These are phyloP conservation scores for Mycena indigotica DNA, from an alignment of 768 basidiomycete genomes.

Conservation along the genomic window DNA sequence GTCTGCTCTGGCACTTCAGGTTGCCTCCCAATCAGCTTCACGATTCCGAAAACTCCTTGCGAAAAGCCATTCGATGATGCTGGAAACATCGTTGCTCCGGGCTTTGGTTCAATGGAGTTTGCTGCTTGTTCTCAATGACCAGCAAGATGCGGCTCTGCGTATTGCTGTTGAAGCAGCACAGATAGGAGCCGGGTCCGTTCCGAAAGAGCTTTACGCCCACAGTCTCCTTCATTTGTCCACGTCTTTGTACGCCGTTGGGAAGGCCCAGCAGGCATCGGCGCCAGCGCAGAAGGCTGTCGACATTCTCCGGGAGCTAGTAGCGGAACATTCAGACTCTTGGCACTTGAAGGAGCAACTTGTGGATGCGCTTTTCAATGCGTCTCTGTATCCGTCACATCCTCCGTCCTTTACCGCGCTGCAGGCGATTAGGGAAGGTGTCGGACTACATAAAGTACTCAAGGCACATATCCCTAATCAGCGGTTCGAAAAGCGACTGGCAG, in stretches of 20 bases:
- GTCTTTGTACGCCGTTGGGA: conserved; percentile 11
- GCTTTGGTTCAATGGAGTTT: conserved; percentile 12
- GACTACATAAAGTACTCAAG: background rate
- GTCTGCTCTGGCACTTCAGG: background rate
- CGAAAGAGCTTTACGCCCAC: conserved; percentile 8
- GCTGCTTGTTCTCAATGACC: conserved; percentile 2
- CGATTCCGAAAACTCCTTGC: conserved; percentile 8
- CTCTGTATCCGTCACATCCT: conserved; percentile 1
- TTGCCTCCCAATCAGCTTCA: conserved; percentile 7
- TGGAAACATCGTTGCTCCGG: background rate
- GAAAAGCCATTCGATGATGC: background rate
- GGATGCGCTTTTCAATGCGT: conserved; percentile 19
- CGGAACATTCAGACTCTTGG: conserved; percentile 12
- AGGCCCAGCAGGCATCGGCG: background rate
- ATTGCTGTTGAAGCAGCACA: conserved; percentile 12
- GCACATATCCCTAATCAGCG: background rate
- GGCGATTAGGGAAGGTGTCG: conserved; percentile 11
- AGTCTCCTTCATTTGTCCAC: conserved; percentile 14
- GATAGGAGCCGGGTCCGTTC: background rate
- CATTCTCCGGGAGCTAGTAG: conserved; percentile 4
- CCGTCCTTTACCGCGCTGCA: conserved; percentile 2
- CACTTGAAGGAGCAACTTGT: conserved; percentile 18
- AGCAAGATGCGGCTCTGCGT: conserved; percentile 7
- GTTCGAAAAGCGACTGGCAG: conserved; percentile 5
- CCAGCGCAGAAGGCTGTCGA: conserved; percentile 13